Evolutionary conservation across 257 asterid genomes (phyloP).

Genomic region (Solanum dulcamara): DNA sequence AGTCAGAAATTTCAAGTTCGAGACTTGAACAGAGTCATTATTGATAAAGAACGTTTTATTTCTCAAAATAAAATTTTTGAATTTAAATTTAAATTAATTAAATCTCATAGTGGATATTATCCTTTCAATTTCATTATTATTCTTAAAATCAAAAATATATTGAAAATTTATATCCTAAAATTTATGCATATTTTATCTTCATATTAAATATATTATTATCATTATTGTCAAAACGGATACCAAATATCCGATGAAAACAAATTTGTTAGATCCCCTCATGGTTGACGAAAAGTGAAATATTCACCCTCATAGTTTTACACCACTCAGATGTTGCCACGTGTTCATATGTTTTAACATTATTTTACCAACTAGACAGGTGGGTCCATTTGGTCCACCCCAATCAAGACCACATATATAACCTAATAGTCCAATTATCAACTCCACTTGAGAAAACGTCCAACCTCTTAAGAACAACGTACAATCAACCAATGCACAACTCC

Average conservation of each 20-base stretch:
- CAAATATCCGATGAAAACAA: not conserved
- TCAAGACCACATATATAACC: conserved; percentile 15
- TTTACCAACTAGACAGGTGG: conserved; percentile 34
- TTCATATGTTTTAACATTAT: not conserved
- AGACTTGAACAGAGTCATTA: not conserved
- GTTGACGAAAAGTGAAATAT: not conserved
- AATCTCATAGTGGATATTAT: no score
- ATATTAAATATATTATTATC: no score
- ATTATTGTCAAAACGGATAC: not conserved
- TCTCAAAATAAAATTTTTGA: not conserved
- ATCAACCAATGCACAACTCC: not conserved
- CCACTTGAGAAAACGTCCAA: conserved; percentile 12
- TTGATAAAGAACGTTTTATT: not conserved
- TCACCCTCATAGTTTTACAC: not conserved
- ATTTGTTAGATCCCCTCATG: not conserved
- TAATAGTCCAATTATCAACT: not conserved
- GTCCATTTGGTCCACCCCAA: conserved; percentile 41
- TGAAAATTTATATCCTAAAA: no score
- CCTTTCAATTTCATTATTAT: no score
- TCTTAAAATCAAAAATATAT: no score
- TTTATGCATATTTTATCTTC: no score
- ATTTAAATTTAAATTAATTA: no score
- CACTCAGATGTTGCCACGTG: not conserved
- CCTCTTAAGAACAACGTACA: not conserved
- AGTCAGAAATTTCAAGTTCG: not conserved